Base-by-base conservation (phyloP, 345 rosid species). In the Lepidium aucheri region DNA sequence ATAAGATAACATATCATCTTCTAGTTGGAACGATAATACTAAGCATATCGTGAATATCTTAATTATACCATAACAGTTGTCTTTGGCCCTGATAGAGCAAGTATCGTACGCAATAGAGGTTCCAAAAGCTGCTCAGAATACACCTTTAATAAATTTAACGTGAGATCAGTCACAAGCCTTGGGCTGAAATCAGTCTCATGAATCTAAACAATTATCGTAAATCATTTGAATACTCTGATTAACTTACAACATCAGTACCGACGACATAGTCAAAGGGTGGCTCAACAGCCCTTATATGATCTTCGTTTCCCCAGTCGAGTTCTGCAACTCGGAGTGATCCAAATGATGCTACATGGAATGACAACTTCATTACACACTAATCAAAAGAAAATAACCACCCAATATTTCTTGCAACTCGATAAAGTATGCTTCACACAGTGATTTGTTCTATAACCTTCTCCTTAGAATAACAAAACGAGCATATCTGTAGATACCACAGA, bases 171-270 rank as follows among this genome's bases (percentile, higher is more conserved):
- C 38, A 57, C 41, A 53, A 14, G 18, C 10, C 40, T 44, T 46
- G 32, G 26, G 58, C 20, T 15, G 24, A 45, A 15, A 11, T 35
- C 18, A 64, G 28, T 30, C 66, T 59, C 1, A 30, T 8, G 16
- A 36, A 33, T 11, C 11, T 16, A 22, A 12, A 44, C 22, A 26
- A 12, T 13, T 35, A 38, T 38, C 7, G 13, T 17, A 34, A 57
- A 10, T 14, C n/a, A 51, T 33, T 51, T 18, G 47, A 43, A n/a
- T 35, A 40, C 14, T 61, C 45, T 6, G 16, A 40, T 44, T 26
- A 26, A 79, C 96, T 82, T 80, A 92, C 98, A 64, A 89, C 89
- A 80, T 92, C 98, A 52, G 98, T 92, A 66, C 94, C 98, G 50
- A 92, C 79, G 35, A 92, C 78, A 73, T 78, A 92, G 79, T 92